Conservation (phyloP, 305 asterid species). For the Solanum chacoense region DNA sequence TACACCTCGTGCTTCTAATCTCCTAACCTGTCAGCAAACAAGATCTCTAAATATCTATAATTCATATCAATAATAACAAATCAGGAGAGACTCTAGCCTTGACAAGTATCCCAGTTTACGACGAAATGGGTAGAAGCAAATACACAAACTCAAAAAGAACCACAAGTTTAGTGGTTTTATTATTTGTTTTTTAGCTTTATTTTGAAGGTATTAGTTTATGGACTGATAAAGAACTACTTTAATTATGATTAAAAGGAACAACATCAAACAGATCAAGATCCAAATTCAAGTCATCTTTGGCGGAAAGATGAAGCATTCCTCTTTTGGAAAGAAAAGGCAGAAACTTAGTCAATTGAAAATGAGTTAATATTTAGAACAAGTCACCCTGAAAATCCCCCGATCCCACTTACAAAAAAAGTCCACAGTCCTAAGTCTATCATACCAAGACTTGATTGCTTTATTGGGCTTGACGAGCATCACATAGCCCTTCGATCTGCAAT, state of each 20-base stretch:
- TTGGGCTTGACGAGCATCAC: background rate
- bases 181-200: background rate
- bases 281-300: background rate
- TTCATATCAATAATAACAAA: background rate
- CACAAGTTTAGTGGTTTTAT: background rate
- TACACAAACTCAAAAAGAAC: background rate
- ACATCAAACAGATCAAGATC: background rate
- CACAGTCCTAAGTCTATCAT: background rate
- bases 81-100: background rate
- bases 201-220: background rate
- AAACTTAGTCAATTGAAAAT: background rate
- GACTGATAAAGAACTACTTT: background rate
- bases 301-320: background rate
- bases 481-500: background rate
- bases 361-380: background rate
- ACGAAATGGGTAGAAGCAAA: background rate
- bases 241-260: background rate
- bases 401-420: background rate
- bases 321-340: background rate
- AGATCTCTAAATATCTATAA: background rate
- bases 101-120: background rate
- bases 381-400: background rate
- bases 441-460: background rate
- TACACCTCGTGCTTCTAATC: conserved; percentile 51
- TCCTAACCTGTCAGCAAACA: conserved; percentile 30